Percentiles rank a stretch among this genome's conserved stretches.
Evolutionary conservation across 2,329 filamentous ascomycete species (phyloP).

Genomic region (Aspergillus nomiae): DNA sequence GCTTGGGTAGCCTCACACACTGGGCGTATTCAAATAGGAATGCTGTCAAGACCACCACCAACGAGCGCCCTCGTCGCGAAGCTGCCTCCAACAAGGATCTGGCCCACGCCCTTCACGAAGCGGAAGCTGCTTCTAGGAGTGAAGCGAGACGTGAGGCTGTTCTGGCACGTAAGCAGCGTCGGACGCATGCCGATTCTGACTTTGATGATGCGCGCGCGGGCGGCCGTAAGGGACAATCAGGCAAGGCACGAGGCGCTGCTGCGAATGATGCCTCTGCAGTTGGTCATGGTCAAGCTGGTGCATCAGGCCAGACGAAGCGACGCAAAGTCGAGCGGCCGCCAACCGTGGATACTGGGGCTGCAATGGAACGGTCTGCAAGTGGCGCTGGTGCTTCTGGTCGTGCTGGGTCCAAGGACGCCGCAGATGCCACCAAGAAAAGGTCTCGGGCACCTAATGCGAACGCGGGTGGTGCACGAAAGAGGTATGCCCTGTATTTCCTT

Average conservation of each 20-base stretch:
- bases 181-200: slow-evolving; percentile 75
- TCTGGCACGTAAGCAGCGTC: slow-evolving; percentile 72
- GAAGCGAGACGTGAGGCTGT: slow-evolving; percentile 83
- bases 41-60: slow-evolving; percentile 57
- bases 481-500: slow-evolving; percentile 49
- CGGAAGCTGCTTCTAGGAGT: slow-evolving; percentile 80
- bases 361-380: slow-evolving; percentile 46
- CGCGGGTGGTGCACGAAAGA: slow-evolving; percentile 66
- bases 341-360: slow-evolving; percentile 33
- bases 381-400: slow-evolving; percentile 34
- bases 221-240: slow-evolving; percentile 57
- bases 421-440: slow-evolving; percentile 70
- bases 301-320: slow-evolving; percentile 64
- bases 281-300: slow-evolving; percentile 48
- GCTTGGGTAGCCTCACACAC: slow-evolving; percentile 86
- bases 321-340: slow-evolving; percentile 75
- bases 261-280: slow-evolving; percentile 26
- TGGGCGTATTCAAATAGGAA: slow-evolving; percentile 92
- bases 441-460: slow-evolving; percentile 71
- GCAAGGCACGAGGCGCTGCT: slow-evolving; percentile 49
- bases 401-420: slow-evolving; percentile 62
- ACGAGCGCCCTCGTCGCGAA: slow-evolving; percentile 76
- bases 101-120: slow-evolving; percentile 72
- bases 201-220: slow-evolving; percentile 65
- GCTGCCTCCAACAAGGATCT: slow-evolving; percentile 72